Percentiles rank a stretch among this genome's conserved stretches.
phyloP scores from a whole-genome alignment of 345 rosid genomes.

The Populus ilicifolia region DNA sequence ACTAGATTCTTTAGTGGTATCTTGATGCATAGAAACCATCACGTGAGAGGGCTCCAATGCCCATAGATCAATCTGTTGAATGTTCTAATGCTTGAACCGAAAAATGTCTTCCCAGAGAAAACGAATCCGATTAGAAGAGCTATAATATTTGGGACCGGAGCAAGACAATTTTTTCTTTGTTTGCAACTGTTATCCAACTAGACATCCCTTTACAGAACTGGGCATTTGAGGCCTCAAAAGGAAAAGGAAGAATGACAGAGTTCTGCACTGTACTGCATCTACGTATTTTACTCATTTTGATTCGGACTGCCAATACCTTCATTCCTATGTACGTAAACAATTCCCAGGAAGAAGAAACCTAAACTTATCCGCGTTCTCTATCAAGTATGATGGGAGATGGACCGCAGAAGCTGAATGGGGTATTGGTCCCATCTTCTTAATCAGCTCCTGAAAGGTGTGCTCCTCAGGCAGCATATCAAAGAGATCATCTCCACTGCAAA shows the following conservation, averaged over 20 bases:
- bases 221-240: background rate
- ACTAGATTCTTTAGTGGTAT: no score
- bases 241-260: background rate
- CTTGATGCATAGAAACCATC: no score
- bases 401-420: conserved; percentile 81
- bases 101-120: background rate
- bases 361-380: conserved; percentile 68
- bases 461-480: conserved; percentile 92
- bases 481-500: conserved; percentile 70
- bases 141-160: no score
- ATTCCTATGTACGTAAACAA: conserved; percentile 41
- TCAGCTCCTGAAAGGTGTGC: conserved; percentile 67
- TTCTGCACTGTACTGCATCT: background rate
- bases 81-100: no score
- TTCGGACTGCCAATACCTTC: background rate
- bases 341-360: conserved; percentile 92
- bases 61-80: no score
- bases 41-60: no score
- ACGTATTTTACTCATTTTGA: background rate
- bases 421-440: conserved; percentile 77
- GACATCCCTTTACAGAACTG: background rate
- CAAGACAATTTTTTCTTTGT: background rate
- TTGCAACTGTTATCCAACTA: background rate
- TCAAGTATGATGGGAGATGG: conserved; percentile 78
- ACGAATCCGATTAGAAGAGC: no score